A percentile compares a stretch with the other conserved stretches of the same genome.
Evolutionary conservation across 2,329 filamentous ascomycete species (phyloP).

Genomic region (Phialocephala sp.): DNA sequence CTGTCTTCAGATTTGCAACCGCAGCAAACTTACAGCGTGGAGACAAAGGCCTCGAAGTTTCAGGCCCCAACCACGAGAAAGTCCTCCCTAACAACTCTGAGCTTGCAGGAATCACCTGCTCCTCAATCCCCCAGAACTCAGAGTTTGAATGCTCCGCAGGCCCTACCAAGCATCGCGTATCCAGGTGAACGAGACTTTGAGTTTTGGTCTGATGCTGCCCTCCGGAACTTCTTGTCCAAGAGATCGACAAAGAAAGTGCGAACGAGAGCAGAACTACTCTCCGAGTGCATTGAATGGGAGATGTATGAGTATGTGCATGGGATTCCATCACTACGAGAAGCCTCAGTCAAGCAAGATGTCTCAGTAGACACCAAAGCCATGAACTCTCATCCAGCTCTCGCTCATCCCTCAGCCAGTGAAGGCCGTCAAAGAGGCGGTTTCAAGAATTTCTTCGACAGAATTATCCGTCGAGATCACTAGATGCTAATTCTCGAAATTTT

Average conservation of each 20-base stretch:
- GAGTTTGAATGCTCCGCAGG: neutral
- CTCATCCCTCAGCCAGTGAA: neutral
- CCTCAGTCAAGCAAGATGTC: neutral
- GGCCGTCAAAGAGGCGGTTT: neutral
- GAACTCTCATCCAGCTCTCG: neutral
- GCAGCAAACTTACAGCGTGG: neutral
- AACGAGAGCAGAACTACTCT: neutral
- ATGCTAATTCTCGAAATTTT: neutral
- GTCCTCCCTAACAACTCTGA: neutral
- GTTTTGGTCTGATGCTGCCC: neutral
- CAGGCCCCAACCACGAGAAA: neutral
- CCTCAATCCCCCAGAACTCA: neutral
- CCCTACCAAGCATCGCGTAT: too few species aligned
- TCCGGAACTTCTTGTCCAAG: neutral
- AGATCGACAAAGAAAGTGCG: too few species aligned
- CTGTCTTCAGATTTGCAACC: neutral
- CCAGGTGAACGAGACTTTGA: neutral
- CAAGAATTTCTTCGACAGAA: neutral
- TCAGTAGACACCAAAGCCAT: neutral
- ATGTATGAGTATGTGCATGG: too few species aligned
- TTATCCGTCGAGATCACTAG: neutral
- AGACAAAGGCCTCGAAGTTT: neutral
- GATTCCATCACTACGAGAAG: too few species aligned
- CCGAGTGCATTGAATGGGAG: neutral
- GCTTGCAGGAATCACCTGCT: neutral